Evolutionary conservation across 148 eudicot species (phyloP), one percentile per base, ranked within the genome.

Genomic region (Vaccinium macrocarpon): DNA sequence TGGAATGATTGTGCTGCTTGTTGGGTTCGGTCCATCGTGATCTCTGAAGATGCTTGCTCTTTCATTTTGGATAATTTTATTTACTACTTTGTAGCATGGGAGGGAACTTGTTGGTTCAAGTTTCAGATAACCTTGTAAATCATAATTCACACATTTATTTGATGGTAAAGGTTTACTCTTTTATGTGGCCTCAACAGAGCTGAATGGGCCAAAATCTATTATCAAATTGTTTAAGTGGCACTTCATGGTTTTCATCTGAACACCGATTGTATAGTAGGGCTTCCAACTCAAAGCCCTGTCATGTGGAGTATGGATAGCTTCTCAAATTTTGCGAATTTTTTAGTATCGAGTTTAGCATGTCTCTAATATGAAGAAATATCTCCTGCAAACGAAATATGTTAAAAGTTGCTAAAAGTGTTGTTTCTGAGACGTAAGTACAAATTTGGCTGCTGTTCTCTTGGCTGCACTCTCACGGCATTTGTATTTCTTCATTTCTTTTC

Each of bases 21-120:
- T 64, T 23, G 29, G 14, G 23, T 10, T 64, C 29, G 13, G 42
- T n/a, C 73, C 38, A 68, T 12, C 8, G 2, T 27, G n/a, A n/a
- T 68, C 73, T 68, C 73, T 68, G 73, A 68, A 68, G 73, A 27
- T 68, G 42, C 42, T 29, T 68, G 73, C 29, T 68, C 19, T 68
- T 68, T 68, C 13, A 8, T 12, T 29, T 5, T 68, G 18, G 35
- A 68, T 68, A 12, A 29, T 29, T 68, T 68, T 12, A 68, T 68
- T 68, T 68, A 27, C 73, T 29, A 27, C 38, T 27, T 12, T 29
- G 18, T 29, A 3, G 35, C 73, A 27, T 68, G 38, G 14, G 38
- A 29, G 73, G 38, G 73, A 68, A 68, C 18, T 29, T 68, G 42
- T 25, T 64, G 14, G 18, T 68, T 13, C 42, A 27, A 68, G 73